A percentile compares a stretch with the other conserved stretches of the same genome.
Evolutionary conservation across 129 eudicot genomes (phyloP).

Genomic region (Ambrosia trifida): DNA sequence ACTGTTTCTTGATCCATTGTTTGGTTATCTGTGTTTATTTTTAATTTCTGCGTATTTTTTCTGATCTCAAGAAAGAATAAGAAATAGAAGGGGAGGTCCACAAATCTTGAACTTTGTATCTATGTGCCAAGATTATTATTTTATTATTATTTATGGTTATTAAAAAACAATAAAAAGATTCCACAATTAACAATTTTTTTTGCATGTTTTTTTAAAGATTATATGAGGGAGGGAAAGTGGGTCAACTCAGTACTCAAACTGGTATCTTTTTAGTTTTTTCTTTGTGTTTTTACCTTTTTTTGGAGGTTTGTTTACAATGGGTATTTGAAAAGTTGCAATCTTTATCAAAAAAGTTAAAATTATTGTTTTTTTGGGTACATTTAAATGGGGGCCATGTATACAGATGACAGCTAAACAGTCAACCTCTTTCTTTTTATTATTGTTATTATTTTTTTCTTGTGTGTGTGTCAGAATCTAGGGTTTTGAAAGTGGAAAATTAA

Average conservation of each 20-base stretch:
- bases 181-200: slow-evolving; percentile 4
- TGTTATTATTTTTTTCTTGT: too few species aligned
- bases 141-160: slow-evolving; percentile 21
- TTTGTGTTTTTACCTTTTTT: slow-evolving; percentile 26
- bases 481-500: slow-evolving; percentile 37
- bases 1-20: slow-evolving; percentile 4
- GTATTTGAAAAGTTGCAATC: slow-evolving; percentile 12
- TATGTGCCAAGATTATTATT: slow-evolving; percentile 29
- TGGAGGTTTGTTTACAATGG: neutral
- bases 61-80: slow-evolving; percentile 26
- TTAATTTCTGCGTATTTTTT: slow-evolving; percentile 16
- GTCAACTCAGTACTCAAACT: slow-evolving; percentile 34
- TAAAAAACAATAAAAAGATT: slow-evolving; percentile 37
- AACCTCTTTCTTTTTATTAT: slow-evolving; percentile 21
- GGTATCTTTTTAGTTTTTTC: neutral
- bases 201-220: slow-evolving; percentile 26
- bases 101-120: slow-evolving; percentile 57
- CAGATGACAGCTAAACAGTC: slow-evolving; percentile 55
- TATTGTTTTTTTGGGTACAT: slow-evolving; percentile 27
- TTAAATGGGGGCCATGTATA: slow-evolving; percentile 33
- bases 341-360: slow-evolving; percentile 12
- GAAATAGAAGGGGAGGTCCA: slow-evolving; percentile 31
- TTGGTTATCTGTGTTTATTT: neutral
- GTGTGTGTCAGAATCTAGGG: slow-evolving; percentile 33
- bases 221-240: slow-evolving; percentile 22